Conservation (phyloP, 2,329 filamentous ascomycete genomes). For the Ophiocordyceps camponoti-saundersi region DNA sequence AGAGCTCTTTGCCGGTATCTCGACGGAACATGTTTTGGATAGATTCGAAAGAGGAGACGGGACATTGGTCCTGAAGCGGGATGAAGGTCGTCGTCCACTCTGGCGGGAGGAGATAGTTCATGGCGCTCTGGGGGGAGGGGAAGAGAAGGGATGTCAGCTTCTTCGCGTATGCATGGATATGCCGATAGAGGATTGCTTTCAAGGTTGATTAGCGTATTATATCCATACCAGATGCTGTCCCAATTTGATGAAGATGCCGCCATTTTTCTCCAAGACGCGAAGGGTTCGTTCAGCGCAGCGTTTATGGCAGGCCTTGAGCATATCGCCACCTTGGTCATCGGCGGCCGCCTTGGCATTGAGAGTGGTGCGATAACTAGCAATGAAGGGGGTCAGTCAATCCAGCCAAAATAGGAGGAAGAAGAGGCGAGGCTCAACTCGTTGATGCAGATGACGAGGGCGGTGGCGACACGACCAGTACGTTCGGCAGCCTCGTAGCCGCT, state of each 20-base stretch:
- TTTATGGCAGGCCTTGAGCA: constrained; percentile 73
- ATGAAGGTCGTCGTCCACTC: constrained; percentile 97
- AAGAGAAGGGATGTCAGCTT: constrained; percentile 7
- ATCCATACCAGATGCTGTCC: constrained; percentile 80
- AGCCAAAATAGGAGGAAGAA: background rate
- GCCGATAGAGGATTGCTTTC: too few relatives aligned
- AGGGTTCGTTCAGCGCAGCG: constrained; percentile 82
- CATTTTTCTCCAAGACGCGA: constrained; percentile 80
- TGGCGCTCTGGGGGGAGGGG: constrained; percentile 45
- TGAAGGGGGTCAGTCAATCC: background rate
- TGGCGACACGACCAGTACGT: constrained; percentile 62
- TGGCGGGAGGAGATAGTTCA: constrained; percentile 80
- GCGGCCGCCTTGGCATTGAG: constrained; percentile 49
- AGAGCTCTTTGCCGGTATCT: constrained; percentile 66
- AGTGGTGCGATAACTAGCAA: constrained; percentile 64
- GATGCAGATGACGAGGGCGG: constrained; percentile 62
- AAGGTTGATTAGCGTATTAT: background rate
- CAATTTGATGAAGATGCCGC: constrained; percentile 95
- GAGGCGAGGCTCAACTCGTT: constrained; percentile 48
- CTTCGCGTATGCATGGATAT: too few relatives aligned
- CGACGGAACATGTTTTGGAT: constrained; percentile 72
- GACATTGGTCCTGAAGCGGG: constrained; percentile 88
- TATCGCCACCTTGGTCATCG: constrained; percentile 43
- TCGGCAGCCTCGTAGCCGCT: constrained; percentile 59
- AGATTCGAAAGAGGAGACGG: constrained; percentile 75